These are phyloP conservation scores for Chenopodium formosanum DNA, from an alignment of 148 eudicot species.

Conservation along the genomic window DNA sequence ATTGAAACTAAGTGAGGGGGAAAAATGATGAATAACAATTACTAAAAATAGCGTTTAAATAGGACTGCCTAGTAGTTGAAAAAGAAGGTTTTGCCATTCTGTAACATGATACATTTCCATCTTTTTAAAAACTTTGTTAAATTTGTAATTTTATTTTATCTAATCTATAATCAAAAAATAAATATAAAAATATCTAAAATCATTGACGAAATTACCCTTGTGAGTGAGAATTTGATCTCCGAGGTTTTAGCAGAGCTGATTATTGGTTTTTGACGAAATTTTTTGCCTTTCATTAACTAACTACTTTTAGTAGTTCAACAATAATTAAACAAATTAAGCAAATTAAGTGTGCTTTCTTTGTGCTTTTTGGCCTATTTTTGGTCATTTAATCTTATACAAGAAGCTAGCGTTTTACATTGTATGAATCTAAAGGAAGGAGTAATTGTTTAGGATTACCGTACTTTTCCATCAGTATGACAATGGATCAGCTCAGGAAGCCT, in stretches of 20 bases:
- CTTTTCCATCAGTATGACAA: too few relatives aligned
- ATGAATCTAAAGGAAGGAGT: too few relatives aligned
- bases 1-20: neutral
- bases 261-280: neutral
- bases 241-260: conserved; percentile 9
- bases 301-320: conserved; percentile 20
- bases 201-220: conserved; percentile 3
- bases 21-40: neutral
- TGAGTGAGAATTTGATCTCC: neutral
- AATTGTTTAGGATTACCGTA: too few relatives aligned
- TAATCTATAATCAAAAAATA: too few relatives aligned
- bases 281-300: conserved; percentile 9
- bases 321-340: neutral
- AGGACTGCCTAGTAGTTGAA: conserved; percentile 1
- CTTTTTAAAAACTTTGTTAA: neutral
- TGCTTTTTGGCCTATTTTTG: conserved; percentile 1
- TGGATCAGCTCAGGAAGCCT: too few relatives aligned
- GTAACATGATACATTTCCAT: neutral
- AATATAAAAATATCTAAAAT: too few relatives aligned
- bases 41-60: conserved; percentile 7
- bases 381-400: neutral
- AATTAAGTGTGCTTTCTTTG: neutral
- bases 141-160: too few relatives aligned
- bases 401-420: too few relatives aligned
- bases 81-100: conserved; percentile 8